These are phyloP conservation scores for Lachnellula occidentalis DNA, from an alignment of 2,329 filamentous ascomycete genomes.

Conservation along the genomic window DNA sequence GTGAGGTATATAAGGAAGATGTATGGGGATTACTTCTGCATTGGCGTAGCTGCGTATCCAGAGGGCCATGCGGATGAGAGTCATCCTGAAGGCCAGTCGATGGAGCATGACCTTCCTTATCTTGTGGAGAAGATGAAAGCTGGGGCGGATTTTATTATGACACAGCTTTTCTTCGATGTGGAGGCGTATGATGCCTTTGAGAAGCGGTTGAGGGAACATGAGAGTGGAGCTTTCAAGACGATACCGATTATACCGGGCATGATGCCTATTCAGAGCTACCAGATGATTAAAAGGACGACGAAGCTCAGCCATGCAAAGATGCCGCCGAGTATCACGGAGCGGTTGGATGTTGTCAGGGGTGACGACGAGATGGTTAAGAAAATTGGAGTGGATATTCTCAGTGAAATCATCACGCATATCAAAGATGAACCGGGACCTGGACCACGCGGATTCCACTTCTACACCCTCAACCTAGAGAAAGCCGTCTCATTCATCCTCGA, in stretches of 20 bases:
- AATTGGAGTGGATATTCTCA: slow-evolving; percentile 75
- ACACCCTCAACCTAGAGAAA: slow-evolving; percentile 94
- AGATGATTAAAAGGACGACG: slow-evolving; percentile 88
- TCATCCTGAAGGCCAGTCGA: slow-evolving; percentile 63
- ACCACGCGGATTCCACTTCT: slow-evolving; percentile 88
- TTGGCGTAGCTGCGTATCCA: slow-evolving; percentile 91
- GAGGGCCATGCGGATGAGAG: slow-evolving; percentile 92
- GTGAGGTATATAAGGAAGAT: slow-evolving; percentile 81
- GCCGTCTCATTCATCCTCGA: slow-evolving; percentile 91
- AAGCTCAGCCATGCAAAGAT: slow-evolving; percentile 89
- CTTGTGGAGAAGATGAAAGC: slow-evolving; percentile 86
- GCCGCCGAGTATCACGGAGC: slow-evolving; percentile 62
- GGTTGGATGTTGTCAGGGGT: slow-evolving; percentile 66
- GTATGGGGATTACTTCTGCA: slow-evolving; percentile 91
- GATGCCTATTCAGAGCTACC: slow-evolving; percentile 97
- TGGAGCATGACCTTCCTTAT: slow-evolving; percentile 80
- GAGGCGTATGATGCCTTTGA: slow-evolving; percentile 80
- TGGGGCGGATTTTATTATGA: slow-evolving; percentile 97
- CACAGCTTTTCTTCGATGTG: slow-evolving; percentile 91
- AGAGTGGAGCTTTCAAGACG: slow-evolving; percentile 77
- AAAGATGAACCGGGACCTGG: slow-evolving; percentile 55
- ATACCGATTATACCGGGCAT: slow-evolving; percentile 90
- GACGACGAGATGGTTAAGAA: slow-evolving; percentile 79
- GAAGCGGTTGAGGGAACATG: slow-evolving; percentile 66
- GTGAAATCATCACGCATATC: slow-evolving; percentile 76